Evolutionary conservation across 2,329 filamentous ascomycete genomes (phyloP), one percentile per base, ranked within the genome.

Genomic region (Talaromyces sp.): DNA sequence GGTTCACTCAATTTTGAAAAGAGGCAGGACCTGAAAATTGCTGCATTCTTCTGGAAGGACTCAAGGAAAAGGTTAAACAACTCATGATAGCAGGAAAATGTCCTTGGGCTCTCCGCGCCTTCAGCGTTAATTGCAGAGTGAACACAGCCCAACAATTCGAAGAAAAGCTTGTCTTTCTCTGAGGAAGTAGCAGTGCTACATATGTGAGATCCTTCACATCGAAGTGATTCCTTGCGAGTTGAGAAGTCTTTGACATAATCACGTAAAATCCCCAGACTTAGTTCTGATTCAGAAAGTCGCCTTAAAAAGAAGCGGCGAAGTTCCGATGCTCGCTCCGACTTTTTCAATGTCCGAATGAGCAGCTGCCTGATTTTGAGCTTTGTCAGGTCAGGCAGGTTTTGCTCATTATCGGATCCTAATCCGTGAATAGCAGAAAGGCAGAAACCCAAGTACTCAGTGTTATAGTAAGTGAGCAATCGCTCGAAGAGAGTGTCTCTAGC

Each of bases 401-500:
- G 21, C 5, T 57, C 18, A 33, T 42, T 23, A 18, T 46, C 61
- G 1, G 63, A 50, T 35, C 67, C 66, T 52, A 75, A 23, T 5
- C 50, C 18, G 3, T 55, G 9, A 37, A 39, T 55, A 21, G 25
- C 18, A 11, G 31, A 12, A 5, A 55, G 21, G 12, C 52, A 56
- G 18, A 23, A 14, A 3, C 6, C 23, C n/a, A 57, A 3, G 18
- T 6, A 21, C 21, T 62, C 77, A 74, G 25, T 42, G 14, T 57
- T 23, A 8, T 6, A 57, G 25, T 57, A 7, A 42, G 80, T 81
- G 42, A 71, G 71, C 58, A 74, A 68, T 64, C 76, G 73, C 58
- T 76, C 71, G 28, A 80, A 66, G 16, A 79, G 63, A 0, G 69
- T 70, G 50, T 68, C 60, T 31, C 72, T 60, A 28, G 68, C 63